Evolutionary conservation across 495 filamentous ascomycete species (phyloP).

Genomic region (Tirmania nivea): DNA sequence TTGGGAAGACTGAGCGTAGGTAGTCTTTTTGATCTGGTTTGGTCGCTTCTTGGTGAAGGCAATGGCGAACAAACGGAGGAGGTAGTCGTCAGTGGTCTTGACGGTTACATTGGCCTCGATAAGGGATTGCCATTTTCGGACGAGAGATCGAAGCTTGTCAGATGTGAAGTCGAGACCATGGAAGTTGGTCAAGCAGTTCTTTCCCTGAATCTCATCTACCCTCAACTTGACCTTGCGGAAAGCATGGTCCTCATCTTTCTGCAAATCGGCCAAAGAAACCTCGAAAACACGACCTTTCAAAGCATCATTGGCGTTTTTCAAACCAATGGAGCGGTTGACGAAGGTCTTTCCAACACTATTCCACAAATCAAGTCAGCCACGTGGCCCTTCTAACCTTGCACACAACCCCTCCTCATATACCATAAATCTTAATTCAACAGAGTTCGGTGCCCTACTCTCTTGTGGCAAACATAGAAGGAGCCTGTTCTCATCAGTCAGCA

Average conservation of each 20-base stretch:
- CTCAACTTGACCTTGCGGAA: slow-evolving; percentile 99
- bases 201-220: slow-evolving; percentile 96
- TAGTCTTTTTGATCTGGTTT: slow-evolving; percentile 99
- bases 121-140: slow-evolving; percentile 97
- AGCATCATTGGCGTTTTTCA: slow-evolving; percentile 98
- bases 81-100: slow-evolving; percentile 99
- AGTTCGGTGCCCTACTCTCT: slow-evolving; percentile 55
- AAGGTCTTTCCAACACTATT: slow-evolving; percentile 92
- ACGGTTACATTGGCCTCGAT: slow-evolving; percentile 99
- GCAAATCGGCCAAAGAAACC: slow-evolving; percentile 92
- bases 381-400: not conserved
- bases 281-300: slow-evolving; percentile 97
- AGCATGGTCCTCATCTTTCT: slow-evolving; percentile 97
- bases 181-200: slow-evolving; percentile 99
- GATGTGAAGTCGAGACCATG: slow-evolving; percentile 99
- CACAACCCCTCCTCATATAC: not conserved
- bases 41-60: slow-evolving; percentile 96
- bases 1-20: slow-evolving; percentile 86
- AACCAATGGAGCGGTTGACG: slow-evolving; percentile 95
- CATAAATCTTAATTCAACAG: too few species aligned
- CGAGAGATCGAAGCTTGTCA: slow-evolving; percentile 94
- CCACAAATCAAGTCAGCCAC: not conserved
- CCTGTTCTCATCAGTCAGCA: slow-evolving; percentile 22
- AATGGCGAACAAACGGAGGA: slow-evolving; percentile 91
- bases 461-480: slow-evolving; percentile 83